phyloP scores from a whole-genome alignment of 805 yeast genomes.

The Ogataea minuta region DNA sequence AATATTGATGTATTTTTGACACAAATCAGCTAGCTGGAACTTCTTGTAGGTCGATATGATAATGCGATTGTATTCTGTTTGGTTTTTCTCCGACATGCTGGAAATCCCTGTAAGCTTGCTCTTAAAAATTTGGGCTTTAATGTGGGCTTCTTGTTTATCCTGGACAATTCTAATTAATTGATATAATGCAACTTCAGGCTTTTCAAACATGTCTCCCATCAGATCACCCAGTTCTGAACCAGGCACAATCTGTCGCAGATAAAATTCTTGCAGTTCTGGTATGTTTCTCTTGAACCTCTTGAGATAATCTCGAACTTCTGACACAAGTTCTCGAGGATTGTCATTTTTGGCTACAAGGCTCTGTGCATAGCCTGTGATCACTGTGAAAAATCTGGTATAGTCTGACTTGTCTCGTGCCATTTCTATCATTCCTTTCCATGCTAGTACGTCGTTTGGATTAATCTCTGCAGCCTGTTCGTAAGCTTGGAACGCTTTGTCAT shows the following conservation, averaged over 20 bases:
- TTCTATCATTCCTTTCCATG: conserved; percentile 80
- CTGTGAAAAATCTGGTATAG: conserved; percentile 44
- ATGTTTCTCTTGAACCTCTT: conserved; percentile 25
- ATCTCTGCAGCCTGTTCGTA: conserved; percentile 51
- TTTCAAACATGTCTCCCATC: conserved; percentile 46
- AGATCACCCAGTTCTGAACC: conserved; percentile 53
- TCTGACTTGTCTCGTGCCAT: conserved; percentile 39
- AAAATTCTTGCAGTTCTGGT: conserved; percentile 43
- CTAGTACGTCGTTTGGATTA: conserved; percentile 52
- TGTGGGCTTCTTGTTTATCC: conserved; percentile 39
- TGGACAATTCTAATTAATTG: conserved; percentile 42
- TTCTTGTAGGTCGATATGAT: conserved; percentile 47
- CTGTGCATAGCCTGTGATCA: conserved; percentile 44
- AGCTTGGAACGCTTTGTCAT: conserved; percentile 38
- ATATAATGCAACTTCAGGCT: conserved; percentile 44
- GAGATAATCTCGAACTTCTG: conserved; percentile 46
- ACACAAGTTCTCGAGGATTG: conserved; percentile 47
- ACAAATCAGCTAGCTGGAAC: conserved; percentile 53
- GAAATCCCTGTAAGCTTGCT: conserved; percentile 50
- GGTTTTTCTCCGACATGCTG: conserved; percentile 40
- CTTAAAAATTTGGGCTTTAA: conserved; percentile 42
- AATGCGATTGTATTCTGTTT: conserved; percentile 37
- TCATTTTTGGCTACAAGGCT: conserved; percentile 42
- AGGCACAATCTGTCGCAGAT: conserved; percentile 52
- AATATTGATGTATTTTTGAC: conserved; percentile 54